Percentiles rank a stretch among this genome's conserved stretches.
These are phyloP conservation scores for Coleophoma crateriformis DNA, from an alignment of 2,329 filamentous ascomycete genomes.

Conservation along the genomic window DNA sequence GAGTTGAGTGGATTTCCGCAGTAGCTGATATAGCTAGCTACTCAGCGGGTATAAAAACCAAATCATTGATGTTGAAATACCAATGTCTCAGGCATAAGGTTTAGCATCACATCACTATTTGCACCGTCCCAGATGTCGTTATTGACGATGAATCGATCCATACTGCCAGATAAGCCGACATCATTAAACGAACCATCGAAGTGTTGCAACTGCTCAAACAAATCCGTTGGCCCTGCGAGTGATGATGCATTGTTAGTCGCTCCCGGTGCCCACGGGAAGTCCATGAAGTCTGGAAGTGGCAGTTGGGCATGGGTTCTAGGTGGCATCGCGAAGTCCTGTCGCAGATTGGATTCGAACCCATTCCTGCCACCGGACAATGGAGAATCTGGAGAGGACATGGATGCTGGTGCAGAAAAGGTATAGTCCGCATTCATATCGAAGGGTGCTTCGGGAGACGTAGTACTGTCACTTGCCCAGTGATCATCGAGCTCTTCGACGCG, in stretches of 20 bases:
- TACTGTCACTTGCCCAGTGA: background rate
- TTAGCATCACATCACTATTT: background rate
- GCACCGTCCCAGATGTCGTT: background rate
- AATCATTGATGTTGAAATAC: background rate
- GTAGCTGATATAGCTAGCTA: too few relatives aligned
- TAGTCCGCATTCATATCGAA: slow-evolving; percentile 1
- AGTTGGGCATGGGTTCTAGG: background rate
- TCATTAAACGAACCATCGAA: background rate
- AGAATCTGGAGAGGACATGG: background rate
- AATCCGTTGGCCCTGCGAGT: background rate
- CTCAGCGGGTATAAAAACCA: background rate
- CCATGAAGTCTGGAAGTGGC: background rate
- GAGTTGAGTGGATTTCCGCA: too few relatives aligned
- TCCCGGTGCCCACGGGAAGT: background rate
- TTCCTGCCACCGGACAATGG: background rate
- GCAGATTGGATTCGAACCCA: too few relatives aligned
- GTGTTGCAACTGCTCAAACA: background rate
- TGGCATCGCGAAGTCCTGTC: background rate
- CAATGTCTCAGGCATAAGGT: background rate
- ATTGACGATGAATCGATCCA: background rate
- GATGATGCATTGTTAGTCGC: background rate
- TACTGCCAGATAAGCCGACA: background rate
- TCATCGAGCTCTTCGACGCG: slow-evolving; percentile 3
- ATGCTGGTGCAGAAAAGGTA: background rate
- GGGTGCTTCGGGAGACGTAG: background rate